Evolutionary conservation across 2,329 filamentous ascomycete genomes (phyloP), one percentile per base, ranked within the genome.

Genomic region (Trichoderma citrinoviride): DNA sequence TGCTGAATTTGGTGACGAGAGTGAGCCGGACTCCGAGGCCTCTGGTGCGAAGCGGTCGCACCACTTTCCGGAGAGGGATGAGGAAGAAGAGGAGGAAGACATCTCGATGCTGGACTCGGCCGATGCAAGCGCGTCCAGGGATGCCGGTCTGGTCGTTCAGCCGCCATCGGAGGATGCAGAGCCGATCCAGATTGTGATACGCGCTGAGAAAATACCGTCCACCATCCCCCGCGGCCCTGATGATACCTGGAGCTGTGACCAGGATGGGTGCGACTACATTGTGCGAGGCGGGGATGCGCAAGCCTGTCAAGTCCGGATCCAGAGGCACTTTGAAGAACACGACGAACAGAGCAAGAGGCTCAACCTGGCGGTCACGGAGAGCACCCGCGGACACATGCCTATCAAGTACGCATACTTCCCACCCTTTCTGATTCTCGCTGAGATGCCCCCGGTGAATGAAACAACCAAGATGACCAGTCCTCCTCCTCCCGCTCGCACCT

Each of bases 191-290:
- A 71, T 86, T 17, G 77, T 83, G 14, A 76, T 85, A 10, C 78
- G 79, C 27, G 78, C 82, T 5, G 82, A 86, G 62, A 80, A 75
- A 54, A 70, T 85, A 12, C 84, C 83, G 0, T 80, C 82, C 4
- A 76, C 78, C 7, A 75, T 73, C 3, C 80, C 85, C 0, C 78
- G 81, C 40, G 87, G 85, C 0, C 84, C 86, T 0, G 81, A 86
- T 65, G 84, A 88, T 61, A 86, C 86, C 0, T 92, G 89, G 89
- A 79, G 78, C 1, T 92, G 90, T 70, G 82, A 83, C 5, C 81
- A 89, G 67, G 84, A 86, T 12, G 87, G 83, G 25, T 92, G 90
- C 71, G 77, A 77, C 43, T 87, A 87, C 69, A 81, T 87, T 46
- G 85, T 91, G 12, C 87, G 87, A 67, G 82, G 82, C 2, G 86